Percentiles rank a stretch among this genome's conserved stretches.
Conservation (phyloP, 805 yeast genomes). For the Babjeviella inositovora region DNA sequence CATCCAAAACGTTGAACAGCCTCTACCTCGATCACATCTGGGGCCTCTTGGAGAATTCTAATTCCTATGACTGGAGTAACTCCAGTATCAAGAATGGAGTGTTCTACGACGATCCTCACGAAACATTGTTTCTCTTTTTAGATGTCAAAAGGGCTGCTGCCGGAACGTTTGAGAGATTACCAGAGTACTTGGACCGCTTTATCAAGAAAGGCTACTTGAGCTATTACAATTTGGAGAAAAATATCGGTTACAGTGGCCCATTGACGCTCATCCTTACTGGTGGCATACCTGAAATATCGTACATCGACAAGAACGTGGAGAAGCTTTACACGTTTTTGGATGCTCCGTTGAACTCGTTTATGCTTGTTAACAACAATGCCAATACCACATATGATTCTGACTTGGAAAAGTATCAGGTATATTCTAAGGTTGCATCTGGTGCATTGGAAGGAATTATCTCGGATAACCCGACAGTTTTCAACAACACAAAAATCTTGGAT, state of each 20-base stretch:
- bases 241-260: slow-evolving; percentile 28
- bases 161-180: slow-evolving; percentile 26
- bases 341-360: slow-evolving; percentile 34
- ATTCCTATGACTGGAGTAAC: slow-evolving; percentile 9
- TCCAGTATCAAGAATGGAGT: slow-evolving; percentile 9
- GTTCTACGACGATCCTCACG: slow-evolving; percentile 23
- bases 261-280: slow-evolving; percentile 55
- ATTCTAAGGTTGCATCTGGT: slow-evolving; percentile 23
- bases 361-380: no score
- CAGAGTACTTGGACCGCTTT: slow-evolving; percentile 26
- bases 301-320: slow-evolving; percentile 7
- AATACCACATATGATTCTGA: no score
- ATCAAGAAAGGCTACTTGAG: slow-evolving; percentile 32
- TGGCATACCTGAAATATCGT: slow-evolving; percentile 29
- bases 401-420: slow-evolving; percentile 8
- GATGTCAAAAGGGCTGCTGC: slow-evolving; percentile 45
- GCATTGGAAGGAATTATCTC: slow-evolving; percentile 15
- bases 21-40: slow-evolving; percentile 39
- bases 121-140: slow-evolving; percentile 43
- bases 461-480: slow-evolving; percentile 7
- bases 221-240: slow-evolving; percentile 18
- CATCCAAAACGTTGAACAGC: slow-evolving; percentile 24
- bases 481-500: slow-evolving; percentile 5
- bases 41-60: slow-evolving; percentile 28
- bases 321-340: slow-evolving; percentile 29